Conservation (phyloP, 2,329 filamentous ascomycete genomes). For the Fusarium duplospermum region DNA sequence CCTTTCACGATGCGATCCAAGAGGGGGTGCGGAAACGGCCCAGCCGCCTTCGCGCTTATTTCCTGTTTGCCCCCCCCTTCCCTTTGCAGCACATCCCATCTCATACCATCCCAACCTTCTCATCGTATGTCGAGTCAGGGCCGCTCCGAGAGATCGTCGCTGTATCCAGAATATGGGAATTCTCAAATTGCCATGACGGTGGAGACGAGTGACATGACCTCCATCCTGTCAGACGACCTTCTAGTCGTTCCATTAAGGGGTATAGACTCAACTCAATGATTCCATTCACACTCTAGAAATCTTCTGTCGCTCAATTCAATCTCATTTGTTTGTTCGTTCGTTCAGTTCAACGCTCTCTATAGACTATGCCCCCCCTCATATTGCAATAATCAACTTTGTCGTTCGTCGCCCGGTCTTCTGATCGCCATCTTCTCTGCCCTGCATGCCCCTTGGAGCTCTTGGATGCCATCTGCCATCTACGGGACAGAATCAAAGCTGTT, state of each 20-base stretch:
- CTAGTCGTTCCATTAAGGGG: neutral
- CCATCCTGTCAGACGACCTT: neutral
- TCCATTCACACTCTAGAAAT: neutral
- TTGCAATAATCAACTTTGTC: constrained; percentile 6
- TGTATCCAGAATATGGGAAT: constrained; percentile 28
- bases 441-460: neutral
- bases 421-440: constrained; percentile 4
- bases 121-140: constrained; percentile 17
- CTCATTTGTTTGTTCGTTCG: constrained; percentile 21
- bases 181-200: constrained; percentile 17
- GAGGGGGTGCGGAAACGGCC: constrained; percentile 20
- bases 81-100: neutral
- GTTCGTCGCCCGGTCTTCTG: constrained; percentile 20
- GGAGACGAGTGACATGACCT: neutral
- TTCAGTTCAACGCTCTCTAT: constrained; percentile 20
- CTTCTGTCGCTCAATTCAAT: constrained; percentile 1
- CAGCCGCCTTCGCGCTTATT: constrained; percentile 35
- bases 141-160: neutral
- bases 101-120: constrained; percentile 5
- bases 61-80: neutral
- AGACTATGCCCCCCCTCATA: constrained; percentile 9
- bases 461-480: constrained; percentile 15
- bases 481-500: constrained; percentile 27
- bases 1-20: neutral
- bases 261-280: neutral